phyloP scores from a whole-genome alignment of 177 flowering plant species.

The Telopea speciosissima region DNA sequence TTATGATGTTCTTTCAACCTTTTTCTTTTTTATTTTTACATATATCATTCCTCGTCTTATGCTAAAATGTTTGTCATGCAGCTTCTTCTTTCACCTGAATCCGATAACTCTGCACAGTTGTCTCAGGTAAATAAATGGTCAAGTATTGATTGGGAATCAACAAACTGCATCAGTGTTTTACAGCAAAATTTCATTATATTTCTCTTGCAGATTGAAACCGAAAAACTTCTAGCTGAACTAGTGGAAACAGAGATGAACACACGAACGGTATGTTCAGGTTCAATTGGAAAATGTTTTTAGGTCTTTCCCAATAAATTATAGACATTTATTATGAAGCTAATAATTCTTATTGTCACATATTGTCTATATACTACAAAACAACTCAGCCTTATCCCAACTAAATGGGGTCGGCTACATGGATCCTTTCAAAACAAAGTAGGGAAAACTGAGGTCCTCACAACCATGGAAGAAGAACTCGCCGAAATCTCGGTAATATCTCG shows the following conservation, averaged over 20 bases:
- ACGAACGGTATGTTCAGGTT: constrained; percentile 11
- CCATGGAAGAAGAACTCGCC: too few relatives aligned
- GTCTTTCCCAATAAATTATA: too few relatives aligned
- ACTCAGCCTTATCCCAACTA: too few relatives aligned
- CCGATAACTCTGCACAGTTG: constrained; percentile 23
- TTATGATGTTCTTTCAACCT: too few relatives aligned
- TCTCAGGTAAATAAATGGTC: constrained; percentile 15
- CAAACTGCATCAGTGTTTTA: not conserved
- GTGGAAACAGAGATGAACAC: constrained; percentile 23
- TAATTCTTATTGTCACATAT: too few relatives aligned
- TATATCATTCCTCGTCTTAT: not conserved
- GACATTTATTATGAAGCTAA: too few relatives aligned
- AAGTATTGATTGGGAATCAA: not conserved
- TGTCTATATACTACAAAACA: too few relatives aligned
- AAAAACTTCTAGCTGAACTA: constrained; percentile 24
- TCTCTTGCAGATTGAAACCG: constrained; percentile 21
- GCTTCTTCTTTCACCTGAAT: constrained; percentile 22
- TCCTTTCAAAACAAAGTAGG: too few relatives aligned
- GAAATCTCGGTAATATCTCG: too few relatives aligned
- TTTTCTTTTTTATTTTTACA: not conserved
- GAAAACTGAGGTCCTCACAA: too few relatives aligned
- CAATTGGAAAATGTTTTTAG: too few relatives aligned
- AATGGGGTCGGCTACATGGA: too few relatives aligned
- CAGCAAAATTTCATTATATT: not conserved
- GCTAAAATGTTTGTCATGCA: constrained; percentile 1